These are phyloP conservation scores for Heliamphora pulchella DNA, from an alignment of 179 eudicot species.

Conservation along the genomic window DNA sequence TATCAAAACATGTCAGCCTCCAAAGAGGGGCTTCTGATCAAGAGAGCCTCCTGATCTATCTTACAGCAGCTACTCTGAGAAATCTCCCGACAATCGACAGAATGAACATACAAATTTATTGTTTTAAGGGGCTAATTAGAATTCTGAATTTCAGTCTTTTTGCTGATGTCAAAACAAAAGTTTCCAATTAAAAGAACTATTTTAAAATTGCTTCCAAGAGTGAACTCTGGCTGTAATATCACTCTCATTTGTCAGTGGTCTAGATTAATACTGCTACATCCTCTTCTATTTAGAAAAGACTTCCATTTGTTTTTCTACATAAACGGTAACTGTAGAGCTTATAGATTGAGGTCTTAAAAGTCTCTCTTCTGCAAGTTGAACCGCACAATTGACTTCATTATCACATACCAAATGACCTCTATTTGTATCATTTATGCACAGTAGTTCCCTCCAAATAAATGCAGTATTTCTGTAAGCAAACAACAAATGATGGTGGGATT, in stretches of 20 bases:
- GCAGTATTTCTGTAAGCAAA: no score
- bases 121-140: background rate
- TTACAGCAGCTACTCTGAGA: background rate
- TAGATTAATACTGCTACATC: background rate
- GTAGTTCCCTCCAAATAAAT: no score
- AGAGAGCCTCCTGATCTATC: background rate
- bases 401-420: background rate
- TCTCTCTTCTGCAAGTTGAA: background rate
- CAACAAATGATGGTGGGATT: no score
- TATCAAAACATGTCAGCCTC: background rate
- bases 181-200: no score
- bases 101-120: no score
- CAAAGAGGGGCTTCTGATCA: background rate
- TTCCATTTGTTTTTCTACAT: background rate
- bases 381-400: background rate
- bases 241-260: background rate
- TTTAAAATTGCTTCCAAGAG: background rate
- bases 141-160: no score
- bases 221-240: no score
- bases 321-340: background rate
- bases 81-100: background rate
- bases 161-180: no score
- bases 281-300: background rate
- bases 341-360: background rate
- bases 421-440: no score